Base-by-base conservation (phyloP, 1,139 yeast genomes). In the Saccharomycopsis phalli region DNA sequence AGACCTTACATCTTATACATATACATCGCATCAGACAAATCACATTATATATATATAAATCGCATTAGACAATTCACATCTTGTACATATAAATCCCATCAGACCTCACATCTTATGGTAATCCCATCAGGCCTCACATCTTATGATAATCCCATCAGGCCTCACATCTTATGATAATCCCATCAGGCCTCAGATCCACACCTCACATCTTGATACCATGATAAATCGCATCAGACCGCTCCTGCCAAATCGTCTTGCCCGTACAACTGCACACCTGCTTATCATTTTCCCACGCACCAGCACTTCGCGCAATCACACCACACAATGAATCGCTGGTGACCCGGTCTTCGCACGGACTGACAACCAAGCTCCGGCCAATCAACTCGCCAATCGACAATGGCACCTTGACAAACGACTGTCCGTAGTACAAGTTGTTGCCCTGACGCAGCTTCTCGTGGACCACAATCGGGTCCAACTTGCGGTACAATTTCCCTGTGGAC, bases 241-340 rank as follows among this genome's bases (percentile, higher is more conserved):
- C 98, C 57, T 91, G 87, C 98, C 98, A 91, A 21, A 88, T 76
- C 1, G 95, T 84, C 65, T 87, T 86, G 8, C 98, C 98, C 21
- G 93, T 77, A 58, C 98, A 91, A 33, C 93, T 80, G 60, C 98
- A 91, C 1, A 91, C 94, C 49, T 79, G 77, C 60, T 91, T 91
- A 53, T 81, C 83, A 60, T 91, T 91, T 55, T 91, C 95, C 97
- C 97, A 91, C 14, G 78, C 82, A 10, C 98, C 98, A 1, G 98
- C 97, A 53, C 94, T 81, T 55, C 97, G 73, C 2, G 97, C 97
- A 57, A 91, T 76, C 22, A 91, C 94, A 19, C 97, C 97, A 37
- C 75, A 83, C 38, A 78, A 65, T 4, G 79, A 71, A 42, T 66
- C 71, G 3, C 57, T 43, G 32, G 64, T 51, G 2, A 68, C 64